phyloP scores from a whole-genome alignment of 2,329 filamentous ascomycete genomes.

The Sarocladium strictum region DNA sequence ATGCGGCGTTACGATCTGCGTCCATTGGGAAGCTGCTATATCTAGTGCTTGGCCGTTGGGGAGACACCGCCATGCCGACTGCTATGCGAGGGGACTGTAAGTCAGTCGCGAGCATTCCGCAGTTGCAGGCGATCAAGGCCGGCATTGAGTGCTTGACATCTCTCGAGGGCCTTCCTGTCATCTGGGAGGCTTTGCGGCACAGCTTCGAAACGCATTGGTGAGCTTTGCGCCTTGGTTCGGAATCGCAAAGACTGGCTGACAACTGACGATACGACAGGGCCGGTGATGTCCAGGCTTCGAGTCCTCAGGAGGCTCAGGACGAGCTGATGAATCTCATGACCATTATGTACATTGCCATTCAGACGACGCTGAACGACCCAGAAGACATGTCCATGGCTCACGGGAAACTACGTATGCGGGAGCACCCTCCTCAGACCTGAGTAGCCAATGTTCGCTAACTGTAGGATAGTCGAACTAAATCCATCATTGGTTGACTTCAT shows the following conservation, averaged over 20 bases:
- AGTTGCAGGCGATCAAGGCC: slow-evolving; percentile 54
- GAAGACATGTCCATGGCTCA: slow-evolving; percentile 41
- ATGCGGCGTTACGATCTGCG: slow-evolving; percentile 43
- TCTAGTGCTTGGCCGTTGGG: slow-evolving; percentile 64
- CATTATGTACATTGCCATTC: slow-evolving; percentile 55
- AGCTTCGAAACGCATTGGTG: slow-evolving; percentile 50
- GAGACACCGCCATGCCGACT: slow-evolving; percentile 53
- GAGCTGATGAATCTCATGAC: slow-evolving; percentile 59
- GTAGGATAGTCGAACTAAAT: slow-evolving; percentile 43
- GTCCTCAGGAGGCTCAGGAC: slow-evolving; percentile 48
- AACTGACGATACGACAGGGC: slow-evolving; percentile 27
- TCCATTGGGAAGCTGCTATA: slow-evolving; percentile 54
- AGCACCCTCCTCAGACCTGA: no score
- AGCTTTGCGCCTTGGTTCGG: no score
- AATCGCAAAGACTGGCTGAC: neutral
- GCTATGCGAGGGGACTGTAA: slow-evolving; percentile 34
- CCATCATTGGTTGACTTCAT: slow-evolving; percentile 68
- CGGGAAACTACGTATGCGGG: slow-evolving; percentile 42
- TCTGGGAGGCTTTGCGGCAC: slow-evolving; percentile 45
- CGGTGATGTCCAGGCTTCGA: slow-evolving; percentile 36
- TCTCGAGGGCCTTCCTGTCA: slow-evolving; percentile 41
- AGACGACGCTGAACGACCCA: slow-evolving; percentile 47
- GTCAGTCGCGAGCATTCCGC: slow-evolving; percentile 47
- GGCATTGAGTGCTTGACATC: slow-evolving; percentile 46
- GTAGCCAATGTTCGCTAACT: neutral